These are phyloP conservation scores for Plasmopara viticola DNA, from an alignment of 352 stramenopile genomes.

Conservation along the genomic window DNA sequence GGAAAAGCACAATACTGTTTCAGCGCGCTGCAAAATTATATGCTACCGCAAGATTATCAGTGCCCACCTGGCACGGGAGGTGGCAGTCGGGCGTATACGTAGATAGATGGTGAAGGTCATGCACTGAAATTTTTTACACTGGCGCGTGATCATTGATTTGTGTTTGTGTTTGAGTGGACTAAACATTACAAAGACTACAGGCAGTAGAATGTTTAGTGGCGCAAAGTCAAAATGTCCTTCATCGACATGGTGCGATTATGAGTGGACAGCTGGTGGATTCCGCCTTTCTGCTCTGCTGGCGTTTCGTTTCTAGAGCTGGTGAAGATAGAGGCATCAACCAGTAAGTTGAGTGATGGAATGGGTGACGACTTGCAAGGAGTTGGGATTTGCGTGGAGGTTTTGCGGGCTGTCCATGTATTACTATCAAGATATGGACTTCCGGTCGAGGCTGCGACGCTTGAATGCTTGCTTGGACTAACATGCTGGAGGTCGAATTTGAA, in stretches of 20 bases:
- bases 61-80: slow-evolving; percentile 77
- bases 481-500: slow-evolving; percentile 50
- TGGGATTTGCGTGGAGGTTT: slow-evolving; percentile 6
- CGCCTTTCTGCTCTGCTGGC: slow-evolving; percentile 7
- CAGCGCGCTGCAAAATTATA: slow-evolving; percentile 74
- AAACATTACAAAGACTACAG: slow-evolving; percentile 14
- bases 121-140: slow-evolving; percentile 11
- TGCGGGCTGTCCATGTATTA: slow-evolving; percentile 19
- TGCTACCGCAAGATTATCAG: slow-evolving; percentile 71
- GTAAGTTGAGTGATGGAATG: slow-evolving; percentile 60
- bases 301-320: slow-evolving; percentile 55
- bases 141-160: slow-evolving; percentile 15
- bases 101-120: slow-evolving; percentile 7
- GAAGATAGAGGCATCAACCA: slow-evolving; percentile 65
- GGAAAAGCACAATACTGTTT: slow-evolving; percentile 82
- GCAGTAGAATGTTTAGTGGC: slow-evolving; percentile 15
- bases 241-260: slow-evolving; percentile 59
- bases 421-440: slow-evolving; percentile 10
- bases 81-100: slow-evolving; percentile 56
- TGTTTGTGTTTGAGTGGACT: slow-evolving; percentile 19
- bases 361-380: slow-evolving; percentile 2
- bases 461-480: slow-evolving; percentile 34
- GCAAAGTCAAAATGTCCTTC: slow-evolving; percentile 54
- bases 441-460: slow-evolving; percentile 6
- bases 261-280: slow-evolving; percentile 8